A percentile compares a stretch with the other conserved stretches of the same genome.
phyloP scores from a whole-genome alignment of 495 filamentous ascomycete species.

The Friedmanniomyces simplex region DNA sequence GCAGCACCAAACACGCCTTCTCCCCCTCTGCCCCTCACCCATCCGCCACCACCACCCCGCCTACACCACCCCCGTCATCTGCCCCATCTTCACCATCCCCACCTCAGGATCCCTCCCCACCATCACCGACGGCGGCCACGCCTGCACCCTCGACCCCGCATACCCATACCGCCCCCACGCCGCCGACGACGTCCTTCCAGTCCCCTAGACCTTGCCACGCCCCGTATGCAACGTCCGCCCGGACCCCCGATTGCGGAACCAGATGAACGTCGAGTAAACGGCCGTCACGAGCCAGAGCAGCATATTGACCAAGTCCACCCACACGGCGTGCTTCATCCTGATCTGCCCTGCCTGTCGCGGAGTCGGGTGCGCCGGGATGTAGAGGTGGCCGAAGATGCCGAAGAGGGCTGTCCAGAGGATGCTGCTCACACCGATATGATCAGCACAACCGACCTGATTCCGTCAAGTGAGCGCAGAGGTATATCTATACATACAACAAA shows the following conservation, averaged over 20 bases:
- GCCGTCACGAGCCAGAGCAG: constrained; percentile 57
- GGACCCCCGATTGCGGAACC: constrained; percentile 4
- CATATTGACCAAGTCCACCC: constrained; percentile 66
- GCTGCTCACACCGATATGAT: constrained; percentile 19
- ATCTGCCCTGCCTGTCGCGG: constrained; percentile 45
- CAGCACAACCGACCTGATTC: not conserved
- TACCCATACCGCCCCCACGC: not conserved
- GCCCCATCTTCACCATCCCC: not conserved
- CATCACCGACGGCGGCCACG: not conserved
- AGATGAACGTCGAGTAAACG: constrained; percentile 23
- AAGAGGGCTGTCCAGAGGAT: constrained; percentile 72
- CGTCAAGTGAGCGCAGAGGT: not conserved
- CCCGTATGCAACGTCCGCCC: constrained; percentile 20
- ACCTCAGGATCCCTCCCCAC: not conserved
- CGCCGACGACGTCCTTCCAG: not conserved
- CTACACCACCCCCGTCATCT: not conserved
- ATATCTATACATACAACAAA: constrained; percentile 40
- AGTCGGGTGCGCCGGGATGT: constrained; percentile 55
- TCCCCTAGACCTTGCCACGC: constrained; percentile 17
- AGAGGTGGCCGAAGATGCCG: constrained; percentile 66
- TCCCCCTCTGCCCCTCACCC: not conserved
- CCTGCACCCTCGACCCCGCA: not conserved
- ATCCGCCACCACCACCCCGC: not conserved
- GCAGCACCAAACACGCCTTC: too few species aligned
- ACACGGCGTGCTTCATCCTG: constrained; percentile 78